Conservation (phyloP, 192 early-diverging fungal species). For the Coemansia sp. region DNA sequence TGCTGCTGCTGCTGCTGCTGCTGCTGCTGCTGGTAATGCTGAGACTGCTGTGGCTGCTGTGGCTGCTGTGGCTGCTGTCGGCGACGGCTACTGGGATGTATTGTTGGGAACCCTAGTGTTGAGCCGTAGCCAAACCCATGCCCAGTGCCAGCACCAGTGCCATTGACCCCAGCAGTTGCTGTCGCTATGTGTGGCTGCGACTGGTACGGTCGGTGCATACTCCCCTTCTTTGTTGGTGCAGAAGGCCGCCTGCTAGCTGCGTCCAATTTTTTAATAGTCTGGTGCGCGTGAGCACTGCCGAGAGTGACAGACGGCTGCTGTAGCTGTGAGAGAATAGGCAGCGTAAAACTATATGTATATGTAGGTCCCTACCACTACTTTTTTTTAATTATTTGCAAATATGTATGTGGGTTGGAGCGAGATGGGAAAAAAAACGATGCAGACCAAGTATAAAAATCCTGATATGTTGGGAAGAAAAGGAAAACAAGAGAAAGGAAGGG, state of each 20-base stretch:
- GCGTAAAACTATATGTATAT: neutral
- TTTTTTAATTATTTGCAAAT: neutral
- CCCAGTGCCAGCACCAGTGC: neutral
- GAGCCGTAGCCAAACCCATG: neutral
- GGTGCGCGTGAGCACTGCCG: neutral
- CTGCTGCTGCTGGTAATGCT: neutral
- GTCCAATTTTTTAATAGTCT: neutral
- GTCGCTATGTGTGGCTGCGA: constrained; percentile 1
- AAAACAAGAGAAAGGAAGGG: neutral
- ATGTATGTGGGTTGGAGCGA: neutral
- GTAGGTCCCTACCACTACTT: neutral
- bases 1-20: neutral
- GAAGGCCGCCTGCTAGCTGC: neutral
- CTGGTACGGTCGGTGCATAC: constrained; percentile 7
- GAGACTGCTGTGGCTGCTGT: no score
- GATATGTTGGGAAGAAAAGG: neutral
- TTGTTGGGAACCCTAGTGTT: neutral
- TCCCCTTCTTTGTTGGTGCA: neutral
- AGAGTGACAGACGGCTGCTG: neutral
- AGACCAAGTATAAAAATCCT: neutral
- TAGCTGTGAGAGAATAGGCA: neutral
- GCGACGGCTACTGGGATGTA: neutral
- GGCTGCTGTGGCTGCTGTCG: no score
- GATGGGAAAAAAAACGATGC: neutral
- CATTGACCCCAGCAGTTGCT: neutral